Evolutionary conservation across 2,329 filamentous ascomycete species (phyloP), one percentile per base, ranked within the genome.

Genomic region (Graphiopsis chlorocephala): DNA sequence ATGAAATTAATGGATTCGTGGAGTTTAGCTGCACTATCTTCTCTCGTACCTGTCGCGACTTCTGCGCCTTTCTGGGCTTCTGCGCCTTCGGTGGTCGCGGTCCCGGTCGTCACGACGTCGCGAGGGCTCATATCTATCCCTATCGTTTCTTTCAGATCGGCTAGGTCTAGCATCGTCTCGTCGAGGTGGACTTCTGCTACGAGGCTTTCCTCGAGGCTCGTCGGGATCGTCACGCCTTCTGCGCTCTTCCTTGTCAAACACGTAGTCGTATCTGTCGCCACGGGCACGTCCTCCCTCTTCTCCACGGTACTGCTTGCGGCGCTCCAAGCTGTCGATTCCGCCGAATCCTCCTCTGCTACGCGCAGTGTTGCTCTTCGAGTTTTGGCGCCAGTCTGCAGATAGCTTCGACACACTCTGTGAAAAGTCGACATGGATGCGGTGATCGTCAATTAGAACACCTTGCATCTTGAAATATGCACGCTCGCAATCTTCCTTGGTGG

Each of bases 401-500:
- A 99, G 80, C 75, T 92, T 94, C 67, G 86, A 88, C 12, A 90
- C 95, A 75, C 92, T 97, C 80, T 99, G 95, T 12, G 93, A 97
- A 78, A 99, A 99, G 79, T 99, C 95, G 64, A 99, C 95, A 74
- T 99, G 95, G 68, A 99, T 99, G 48, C 95, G 89, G 69, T 97
- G 91, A 72, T 99, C 95, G 73, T 99, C 95, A 69, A 99, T 98
- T 63, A 99, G 81, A 1, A 98, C 94, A 2, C 90, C 92, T 77
- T 99, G 93, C 95, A 99, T 99, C 80, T 99, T 99, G 81, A 96
- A 95, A 74, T 97, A 99, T 2, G 95, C 95, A 61, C 91, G 88
- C 79, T 99, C 95, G 76, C 95, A 98, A 61, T 94, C 91, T 70
- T 90, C 87, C 79, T 97, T 95, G 63, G 96, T 90, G 65, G 94